Evolutionary conservation across 257 asterid species (phyloP).

Genomic region (Prunella vulgaris): DNA sequence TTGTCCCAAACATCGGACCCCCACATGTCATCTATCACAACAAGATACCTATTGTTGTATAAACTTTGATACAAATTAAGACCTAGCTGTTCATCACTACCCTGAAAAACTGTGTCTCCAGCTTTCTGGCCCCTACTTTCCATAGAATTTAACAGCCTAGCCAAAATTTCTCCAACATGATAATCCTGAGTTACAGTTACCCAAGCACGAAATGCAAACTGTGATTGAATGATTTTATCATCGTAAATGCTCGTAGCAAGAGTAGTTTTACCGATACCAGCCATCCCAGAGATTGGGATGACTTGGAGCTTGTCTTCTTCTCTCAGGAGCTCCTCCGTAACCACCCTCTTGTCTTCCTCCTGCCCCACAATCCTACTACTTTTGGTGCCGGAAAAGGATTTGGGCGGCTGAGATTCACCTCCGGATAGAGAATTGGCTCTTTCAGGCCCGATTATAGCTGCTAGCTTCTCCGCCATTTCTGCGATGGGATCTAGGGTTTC

Average conservation of each 20-base stretch:
- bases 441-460: background rate
- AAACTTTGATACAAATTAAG: background rate
- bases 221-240: background rate
- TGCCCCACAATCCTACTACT: conserved; percentile 21
- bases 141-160: background rate
- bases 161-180: background rate
- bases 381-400: background rate
- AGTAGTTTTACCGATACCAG: conserved; percentile 7
- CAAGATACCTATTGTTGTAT: background rate
- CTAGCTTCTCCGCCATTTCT: conserved; percentile 2
- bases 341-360: background rate
- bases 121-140: background rate
- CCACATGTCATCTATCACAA: conserved; percentile 12
- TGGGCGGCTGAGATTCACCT: background rate
- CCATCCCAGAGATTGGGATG: conserved; percentile 3
- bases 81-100: background rate
- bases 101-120: background rate
- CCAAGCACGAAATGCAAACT: background rate
- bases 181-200: background rate
- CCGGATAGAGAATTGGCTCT: background rate
- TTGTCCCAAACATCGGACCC: background rate
- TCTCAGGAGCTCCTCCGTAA: background rate
- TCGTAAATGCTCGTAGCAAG: background rate
- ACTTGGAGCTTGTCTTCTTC: background rate
- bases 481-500: background rate